A percentile compares a stretch with the other conserved stretches of the same genome.
phyloP scores from a whole-genome alignment of 2,329 filamentous ascomycete species.

The Drechmeria coniospora region DNA sequence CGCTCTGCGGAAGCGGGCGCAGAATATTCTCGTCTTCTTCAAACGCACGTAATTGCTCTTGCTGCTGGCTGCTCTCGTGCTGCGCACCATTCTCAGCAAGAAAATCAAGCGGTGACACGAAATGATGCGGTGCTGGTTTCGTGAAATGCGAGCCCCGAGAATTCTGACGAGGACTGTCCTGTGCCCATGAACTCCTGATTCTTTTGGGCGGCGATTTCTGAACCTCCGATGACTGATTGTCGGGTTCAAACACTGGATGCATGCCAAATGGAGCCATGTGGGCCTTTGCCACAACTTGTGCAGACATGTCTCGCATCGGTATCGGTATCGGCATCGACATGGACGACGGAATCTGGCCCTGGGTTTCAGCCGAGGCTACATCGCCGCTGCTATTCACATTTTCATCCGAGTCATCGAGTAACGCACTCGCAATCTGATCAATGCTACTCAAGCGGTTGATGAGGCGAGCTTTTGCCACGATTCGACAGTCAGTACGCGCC shows the following conservation, averaged over 20 bases:
- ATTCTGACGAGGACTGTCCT: too few species aligned
- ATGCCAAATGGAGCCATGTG: constrained; percentile 4
- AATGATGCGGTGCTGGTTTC: not conserved
- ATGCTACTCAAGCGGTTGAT: constrained; percentile 6
- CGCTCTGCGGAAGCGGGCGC: not conserved
- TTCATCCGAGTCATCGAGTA: constrained; percentile 11
- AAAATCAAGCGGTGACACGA: not conserved
- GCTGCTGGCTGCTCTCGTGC: too few species aligned
- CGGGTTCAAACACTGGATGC: constrained; percentile 3
- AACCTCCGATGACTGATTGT: too few species aligned
- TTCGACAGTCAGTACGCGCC: too few species aligned
- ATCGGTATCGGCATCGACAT: not conserved
- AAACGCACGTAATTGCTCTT: not conserved
- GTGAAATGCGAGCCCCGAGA: not conserved
- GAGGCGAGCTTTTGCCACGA: constrained; percentile 1
- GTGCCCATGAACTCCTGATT: too few species aligned
- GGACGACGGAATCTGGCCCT: not conserved
- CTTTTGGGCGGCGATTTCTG: too few species aligned
- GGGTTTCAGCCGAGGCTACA: not conserved
- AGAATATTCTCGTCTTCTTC: not conserved
- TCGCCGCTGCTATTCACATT: not conserved
- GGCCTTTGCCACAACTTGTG: not conserved
- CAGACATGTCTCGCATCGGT: not conserved
- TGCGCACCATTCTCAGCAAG: too few species aligned
- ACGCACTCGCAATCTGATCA: constrained; percentile 15